Conservation (phyloP, 208 protist species). For the Crithidia expoeki region DNA sequence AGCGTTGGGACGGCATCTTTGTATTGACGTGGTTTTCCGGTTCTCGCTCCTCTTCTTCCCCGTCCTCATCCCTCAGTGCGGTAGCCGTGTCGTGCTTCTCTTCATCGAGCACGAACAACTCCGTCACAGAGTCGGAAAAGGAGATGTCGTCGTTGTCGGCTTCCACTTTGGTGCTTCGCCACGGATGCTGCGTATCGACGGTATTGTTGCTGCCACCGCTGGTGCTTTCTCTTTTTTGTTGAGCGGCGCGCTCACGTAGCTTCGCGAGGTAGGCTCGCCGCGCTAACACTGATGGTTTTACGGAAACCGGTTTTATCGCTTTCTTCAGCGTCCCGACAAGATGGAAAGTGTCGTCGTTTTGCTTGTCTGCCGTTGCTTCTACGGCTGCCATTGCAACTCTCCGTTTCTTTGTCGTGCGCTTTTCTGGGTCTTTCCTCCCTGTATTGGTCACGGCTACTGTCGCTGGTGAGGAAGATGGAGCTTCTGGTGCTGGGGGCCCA, state of each 20-base stretch:
- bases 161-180: not conserved
- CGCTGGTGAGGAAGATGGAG: no score
- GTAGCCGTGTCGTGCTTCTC: not conserved
- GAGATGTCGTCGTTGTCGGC: constrained; percentile 24
- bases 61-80: not conserved
- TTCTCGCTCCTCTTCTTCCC: not conserved
- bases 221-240: no score
- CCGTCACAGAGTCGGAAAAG: constrained; percentile 28
- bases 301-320: not conserved
- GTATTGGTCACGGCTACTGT: no score
- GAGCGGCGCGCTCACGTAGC: no score
- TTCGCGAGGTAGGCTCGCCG: not conserved
- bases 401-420: not conserved
- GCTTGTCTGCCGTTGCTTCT: not conserved
- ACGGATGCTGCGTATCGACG: not conserved
- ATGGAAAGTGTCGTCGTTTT: not conserved
- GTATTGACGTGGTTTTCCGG: no score
- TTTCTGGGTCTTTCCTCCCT: not conserved
- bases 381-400: not conserved
- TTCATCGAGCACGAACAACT: constrained; percentile 28
- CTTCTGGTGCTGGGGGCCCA: no score
- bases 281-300: not conserved
- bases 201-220: no score
- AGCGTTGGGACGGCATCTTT: no score
- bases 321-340: not conserved